phyloP scores from a whole-genome alignment of 495 filamentous ascomycete genomes.

The Aspergillus avenaceus region DNA sequence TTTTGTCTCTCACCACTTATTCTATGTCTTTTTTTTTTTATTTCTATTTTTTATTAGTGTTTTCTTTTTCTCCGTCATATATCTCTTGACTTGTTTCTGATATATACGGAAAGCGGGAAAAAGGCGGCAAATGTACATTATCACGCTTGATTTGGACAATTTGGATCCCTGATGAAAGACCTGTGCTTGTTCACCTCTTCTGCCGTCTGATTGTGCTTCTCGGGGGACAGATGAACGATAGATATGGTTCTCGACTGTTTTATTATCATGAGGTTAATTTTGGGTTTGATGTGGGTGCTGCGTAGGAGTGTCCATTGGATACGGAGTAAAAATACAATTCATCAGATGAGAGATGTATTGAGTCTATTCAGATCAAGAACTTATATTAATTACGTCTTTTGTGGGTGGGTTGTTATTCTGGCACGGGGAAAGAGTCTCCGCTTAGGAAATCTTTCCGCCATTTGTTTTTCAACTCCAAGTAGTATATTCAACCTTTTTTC shows the following conservation, averaged over 20 bases:
- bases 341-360: no score
- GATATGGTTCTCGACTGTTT: background rate
- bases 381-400: no score
- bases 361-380: no score
- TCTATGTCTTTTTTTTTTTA: slow-evolving; percentile 22
- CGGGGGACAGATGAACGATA: background rate
- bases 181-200: background rate
- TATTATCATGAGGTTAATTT: no score
- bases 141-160: slow-evolving; percentile 35
- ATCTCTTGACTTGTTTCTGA: slow-evolving; percentile 18
- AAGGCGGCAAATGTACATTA: slow-evolving; percentile 44
- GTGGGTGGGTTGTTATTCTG: no score
- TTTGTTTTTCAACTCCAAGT: no score
- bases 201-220: background rate
- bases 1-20: slow-evolving; percentile 14
- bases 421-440: no score
- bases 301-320: no score
- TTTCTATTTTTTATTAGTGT: slow-evolving; percentile 16
- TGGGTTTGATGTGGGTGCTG: no score
- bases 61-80: slow-evolving; percentile 18
- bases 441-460: no score
- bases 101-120: slow-evolving; percentile 17
- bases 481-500: no score
- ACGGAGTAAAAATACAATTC: no score
- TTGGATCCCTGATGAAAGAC: slow-evolving; percentile 18